These are phyloP conservation scores for Lenwebbia sp. DNA, from an alignment of 345 rosid species.

Conservation along the genomic window DNA sequence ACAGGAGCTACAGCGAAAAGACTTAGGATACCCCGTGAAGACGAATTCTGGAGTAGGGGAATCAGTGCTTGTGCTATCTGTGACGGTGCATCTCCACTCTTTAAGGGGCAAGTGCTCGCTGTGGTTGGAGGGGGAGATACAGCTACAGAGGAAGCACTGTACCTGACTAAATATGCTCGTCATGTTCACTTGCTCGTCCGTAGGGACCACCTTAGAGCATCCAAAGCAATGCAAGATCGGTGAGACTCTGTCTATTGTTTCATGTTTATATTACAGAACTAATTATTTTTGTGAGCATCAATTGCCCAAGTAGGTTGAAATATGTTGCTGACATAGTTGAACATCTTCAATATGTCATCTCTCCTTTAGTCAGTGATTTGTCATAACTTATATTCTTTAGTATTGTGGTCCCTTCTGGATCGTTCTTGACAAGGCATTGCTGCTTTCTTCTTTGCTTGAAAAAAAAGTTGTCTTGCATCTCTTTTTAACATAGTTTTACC, in stretches of 20 bases:
- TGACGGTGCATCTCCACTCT: constrained; percentile 96
- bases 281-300: not conserved
- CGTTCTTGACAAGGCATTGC: not conserved
- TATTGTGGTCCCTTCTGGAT: not conserved
- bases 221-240: constrained; percentile 99
- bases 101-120: constrained; percentile 90
- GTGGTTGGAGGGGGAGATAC: constrained; percentile 99
- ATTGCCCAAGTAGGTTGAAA: not conserved
- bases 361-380: not conserved
- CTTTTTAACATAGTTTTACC: not conserved
- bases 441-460: not conserved
- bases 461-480: not conserved
- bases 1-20: constrained; percentile 95
- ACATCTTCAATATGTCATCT: not conserved
- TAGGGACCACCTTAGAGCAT: constrained; percentile 73
- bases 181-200: constrained; percentile 98
- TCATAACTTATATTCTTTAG: not conserved
- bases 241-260: constrained; percentile 19
- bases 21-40: constrained; percentile 77
- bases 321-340: not conserved
- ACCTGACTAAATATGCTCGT: constrained; percentile 88
- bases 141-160: constrained; percentile 91
- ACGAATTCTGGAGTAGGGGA: constrained; percentile 98
- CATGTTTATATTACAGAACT: not conserved
- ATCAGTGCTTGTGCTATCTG: constrained; percentile 98